Conservation (phyloP, 2,329 filamentous ascomycete species). For the Arthrobotrys sinensis region DNA sequence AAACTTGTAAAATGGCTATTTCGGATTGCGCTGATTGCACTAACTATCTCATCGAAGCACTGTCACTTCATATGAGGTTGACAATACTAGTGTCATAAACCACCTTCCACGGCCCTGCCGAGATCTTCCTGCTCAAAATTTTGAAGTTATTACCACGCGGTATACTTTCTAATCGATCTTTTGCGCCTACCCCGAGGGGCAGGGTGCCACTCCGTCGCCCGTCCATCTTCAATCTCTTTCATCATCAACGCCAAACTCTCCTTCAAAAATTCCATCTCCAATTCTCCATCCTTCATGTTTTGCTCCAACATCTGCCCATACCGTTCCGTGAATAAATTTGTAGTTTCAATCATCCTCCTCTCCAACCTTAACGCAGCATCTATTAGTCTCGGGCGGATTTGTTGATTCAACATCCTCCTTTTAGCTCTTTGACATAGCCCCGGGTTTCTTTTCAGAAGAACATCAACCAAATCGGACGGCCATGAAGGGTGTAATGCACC, state of each 20-base stretch:
- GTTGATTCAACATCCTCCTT: background rate
- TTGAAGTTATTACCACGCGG: no score
- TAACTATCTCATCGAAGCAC: no score
- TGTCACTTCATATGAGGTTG: no score
- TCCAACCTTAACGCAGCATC: background rate
- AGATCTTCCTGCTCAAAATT: no score
- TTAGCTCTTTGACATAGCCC: background rate
- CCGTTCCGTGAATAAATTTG: background rate
- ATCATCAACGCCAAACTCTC: background rate
- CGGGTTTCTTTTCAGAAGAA: background rate
- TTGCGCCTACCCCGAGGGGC: no score
- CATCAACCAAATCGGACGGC: background rate
- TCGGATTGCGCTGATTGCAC: no score
- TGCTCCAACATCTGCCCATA: background rate
- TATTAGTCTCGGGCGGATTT: background rate
- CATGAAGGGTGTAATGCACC: background rate
- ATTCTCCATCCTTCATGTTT: background rate
- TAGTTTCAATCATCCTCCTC: background rate
- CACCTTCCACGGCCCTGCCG: no score
- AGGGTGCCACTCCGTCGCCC: background rate
- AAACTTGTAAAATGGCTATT: no score
- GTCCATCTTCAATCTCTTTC: background rate
- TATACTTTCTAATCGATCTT: no score
- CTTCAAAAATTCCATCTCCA: conserved; percentile 4
- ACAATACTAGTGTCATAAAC: no score